Evolutionary conservation across 768 basidiomycete genomes (phyloP).

Genomic region (Astraeus odoratus): DNA sequence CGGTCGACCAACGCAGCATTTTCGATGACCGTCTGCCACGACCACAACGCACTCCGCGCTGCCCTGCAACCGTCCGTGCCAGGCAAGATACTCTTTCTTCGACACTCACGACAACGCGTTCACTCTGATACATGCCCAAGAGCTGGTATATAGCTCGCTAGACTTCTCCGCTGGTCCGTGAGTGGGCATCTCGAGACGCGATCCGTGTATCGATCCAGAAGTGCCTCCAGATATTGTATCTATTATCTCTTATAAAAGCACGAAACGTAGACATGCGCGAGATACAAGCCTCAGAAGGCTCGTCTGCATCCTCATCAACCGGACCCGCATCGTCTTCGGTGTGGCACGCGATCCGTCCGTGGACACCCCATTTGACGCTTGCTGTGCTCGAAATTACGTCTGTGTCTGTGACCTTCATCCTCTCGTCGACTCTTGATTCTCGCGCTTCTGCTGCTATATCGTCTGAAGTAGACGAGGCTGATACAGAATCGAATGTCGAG

Average conservation of each 20-base stretch:
- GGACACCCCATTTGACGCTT: constrained; percentile 65
- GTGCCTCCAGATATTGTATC: not conserved
- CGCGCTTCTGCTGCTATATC: constrained; percentile 2
- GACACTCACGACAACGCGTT: not conserved
- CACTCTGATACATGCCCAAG: not conserved
- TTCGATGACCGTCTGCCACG: too few relatives aligned
- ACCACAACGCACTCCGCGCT: too few relatives aligned
- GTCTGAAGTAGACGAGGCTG: constrained; percentile 4
- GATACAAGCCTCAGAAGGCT: not conserved
- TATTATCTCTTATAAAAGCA: not conserved
- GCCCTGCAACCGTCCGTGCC: too few relatives aligned
- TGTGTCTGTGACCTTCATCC: constrained; percentile 67
- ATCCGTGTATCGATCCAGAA: not conserved
- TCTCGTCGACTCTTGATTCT: constrained; percentile 47
- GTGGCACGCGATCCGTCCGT: constrained; percentile 78
- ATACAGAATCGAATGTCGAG: constrained; percentile 14
- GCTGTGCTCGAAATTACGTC: constrained; percentile 77
- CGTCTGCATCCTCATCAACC: not conserved
- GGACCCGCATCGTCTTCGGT: not conserved
- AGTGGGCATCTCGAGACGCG: not conserved
- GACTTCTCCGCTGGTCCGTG: not conserved
- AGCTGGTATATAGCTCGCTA: not conserved
- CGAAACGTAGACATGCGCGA: not conserved
- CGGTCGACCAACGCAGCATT: too few relatives aligned
- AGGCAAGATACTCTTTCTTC: too few relatives aligned